A percentile compares a stretch with the other conserved stretches of the same genome.
phyloP scores from a whole-genome alignment of 2,329 filamentous ascomycete species.

The Talaromyces amestolkiae region DNA sequence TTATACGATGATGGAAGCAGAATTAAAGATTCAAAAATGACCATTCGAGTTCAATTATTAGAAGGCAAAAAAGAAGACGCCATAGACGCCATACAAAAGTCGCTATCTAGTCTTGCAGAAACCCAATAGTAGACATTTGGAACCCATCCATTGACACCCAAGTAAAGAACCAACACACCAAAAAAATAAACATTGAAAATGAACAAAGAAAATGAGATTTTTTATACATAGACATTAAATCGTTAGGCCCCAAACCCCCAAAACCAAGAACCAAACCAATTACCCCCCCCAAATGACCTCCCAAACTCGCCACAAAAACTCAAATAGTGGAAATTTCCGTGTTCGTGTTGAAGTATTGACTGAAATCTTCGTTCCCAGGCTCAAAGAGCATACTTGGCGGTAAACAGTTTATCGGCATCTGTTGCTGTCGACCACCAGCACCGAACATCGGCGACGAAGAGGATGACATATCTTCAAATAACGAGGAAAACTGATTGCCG shows the following conservation, averaged over 20 bases:
- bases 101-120: not conserved
- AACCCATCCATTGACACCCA: too few species aligned
- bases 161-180: not conserved
- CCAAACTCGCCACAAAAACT: slow-evolving; percentile 9
- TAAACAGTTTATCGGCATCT: slow-evolving; percentile 36
- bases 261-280: not conserved
- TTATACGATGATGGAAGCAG: not conserved
- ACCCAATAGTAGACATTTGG: not conserved
- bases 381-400: slow-evolving; percentile 31
- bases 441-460: slow-evolving; percentile 30
- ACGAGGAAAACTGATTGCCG: slow-evolving; percentile 13
- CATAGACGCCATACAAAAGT: not conserved
- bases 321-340: slow-evolving; percentile 40
- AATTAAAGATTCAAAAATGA: not conserved
- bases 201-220: not conserved
- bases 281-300: not conserved
- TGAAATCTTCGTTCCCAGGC: slow-evolving; percentile 37
- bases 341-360: slow-evolving; percentile 41
- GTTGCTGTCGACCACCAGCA: slow-evolving; percentile 25
- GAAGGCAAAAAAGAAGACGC: not conserved
- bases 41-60: not conserved
- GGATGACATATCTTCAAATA: slow-evolving; percentile 33
- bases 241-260: not conserved
- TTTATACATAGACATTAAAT: slow-evolving; percentile 2
- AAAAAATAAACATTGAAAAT: not conserved